Conservation (phyloP, 306 rosid genomes). For the Prunus fruticosa region DNA sequence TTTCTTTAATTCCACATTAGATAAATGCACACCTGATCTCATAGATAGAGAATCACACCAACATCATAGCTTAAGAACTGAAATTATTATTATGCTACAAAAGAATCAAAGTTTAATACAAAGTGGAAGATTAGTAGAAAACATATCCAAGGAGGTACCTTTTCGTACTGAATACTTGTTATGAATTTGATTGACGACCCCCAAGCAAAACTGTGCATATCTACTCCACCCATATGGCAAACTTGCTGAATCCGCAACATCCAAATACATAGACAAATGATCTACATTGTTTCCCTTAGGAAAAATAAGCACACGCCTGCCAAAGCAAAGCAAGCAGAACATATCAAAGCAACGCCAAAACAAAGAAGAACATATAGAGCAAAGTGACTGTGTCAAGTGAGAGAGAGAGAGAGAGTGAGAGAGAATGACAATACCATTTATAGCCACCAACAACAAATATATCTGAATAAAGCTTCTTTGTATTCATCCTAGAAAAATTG, state of each 20-base stretch:
- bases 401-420: not conserved
- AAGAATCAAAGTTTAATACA: not conserved
- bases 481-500: slow-evolving; percentile 66
- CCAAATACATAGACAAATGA: slow-evolving; percentile 83
- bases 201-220: slow-evolving; percentile 86
- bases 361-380: not conserved
- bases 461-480: slow-evolving; percentile 76
- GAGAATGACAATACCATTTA: slow-evolving; percentile 60
- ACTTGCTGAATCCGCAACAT: slow-evolving; percentile 71
- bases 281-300: slow-evolving; percentile 95
- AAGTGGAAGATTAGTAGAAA: not conserved
- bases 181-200: slow-evolving; percentile 62
- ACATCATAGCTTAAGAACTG: not conserved
- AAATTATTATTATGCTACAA: not conserved
- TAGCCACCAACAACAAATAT: slow-evolving; percentile 65
- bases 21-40: not conserved
- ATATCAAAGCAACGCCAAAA: not conserved
- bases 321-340: not conserved
- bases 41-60: not conserved
- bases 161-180: slow-evolving; percentile 69
- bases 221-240: slow-evolving; percentile 94
- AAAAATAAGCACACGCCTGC: slow-evolving; percentile 87
- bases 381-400: slow-evolving; percentile 1
- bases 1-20: not conserved
- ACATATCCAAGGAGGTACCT: slow-evolving; percentile 41